Percentiles rank a stretch among this genome's conserved stretches.
Evolutionary conservation across 2,329 filamentous ascomycete species (phyloP).

Genomic region (Fusarium verticillioides): DNA sequence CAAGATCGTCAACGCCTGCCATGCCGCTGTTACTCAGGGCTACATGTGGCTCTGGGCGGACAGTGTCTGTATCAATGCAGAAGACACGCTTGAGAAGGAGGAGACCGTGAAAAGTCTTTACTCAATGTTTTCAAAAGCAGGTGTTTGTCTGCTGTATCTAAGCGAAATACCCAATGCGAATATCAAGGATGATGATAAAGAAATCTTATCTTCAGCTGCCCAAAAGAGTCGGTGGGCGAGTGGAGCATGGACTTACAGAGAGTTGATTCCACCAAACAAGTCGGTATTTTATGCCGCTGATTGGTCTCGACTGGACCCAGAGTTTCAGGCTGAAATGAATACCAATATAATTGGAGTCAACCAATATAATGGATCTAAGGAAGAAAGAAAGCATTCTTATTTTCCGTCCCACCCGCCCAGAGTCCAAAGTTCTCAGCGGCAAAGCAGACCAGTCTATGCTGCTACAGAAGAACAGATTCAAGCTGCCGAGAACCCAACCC

Average conservation of each 20-base stretch:
- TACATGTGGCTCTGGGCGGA: not conserved
- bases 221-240: slow-evolving; percentile 6
- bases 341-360: accelerated
- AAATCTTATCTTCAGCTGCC: not conserved
- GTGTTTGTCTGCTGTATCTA: not conserved
- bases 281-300: slow-evolving; percentile 6
- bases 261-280: slow-evolving; percentile 1
- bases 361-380: accelerated
- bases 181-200: too few relatives aligned
- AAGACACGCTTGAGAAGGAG: not conserved
- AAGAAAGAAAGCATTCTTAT: accelerated
- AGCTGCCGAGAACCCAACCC: too few relatives aligned
- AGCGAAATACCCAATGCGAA: slow-evolving; percentile 48
- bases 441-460: too few relatives aligned
- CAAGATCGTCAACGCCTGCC: not conserved
- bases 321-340: not conserved
- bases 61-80: not conserved
- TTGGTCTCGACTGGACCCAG: not conserved
- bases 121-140: not conserved
- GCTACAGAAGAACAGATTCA: too few relatives aligned
- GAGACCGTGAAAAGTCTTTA: not conserved
- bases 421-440: too few relatives aligned
- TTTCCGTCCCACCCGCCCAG: too few relatives aligned
- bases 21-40: accelerated
- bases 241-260: slow-evolving; percentile 31